Percentiles rank a stretch among this genome's conserved stretches.
phyloP scores from a whole-genome alignment of 2,329 filamentous ascomycete species.

The Aspergillus pseudoterreus region DNA sequence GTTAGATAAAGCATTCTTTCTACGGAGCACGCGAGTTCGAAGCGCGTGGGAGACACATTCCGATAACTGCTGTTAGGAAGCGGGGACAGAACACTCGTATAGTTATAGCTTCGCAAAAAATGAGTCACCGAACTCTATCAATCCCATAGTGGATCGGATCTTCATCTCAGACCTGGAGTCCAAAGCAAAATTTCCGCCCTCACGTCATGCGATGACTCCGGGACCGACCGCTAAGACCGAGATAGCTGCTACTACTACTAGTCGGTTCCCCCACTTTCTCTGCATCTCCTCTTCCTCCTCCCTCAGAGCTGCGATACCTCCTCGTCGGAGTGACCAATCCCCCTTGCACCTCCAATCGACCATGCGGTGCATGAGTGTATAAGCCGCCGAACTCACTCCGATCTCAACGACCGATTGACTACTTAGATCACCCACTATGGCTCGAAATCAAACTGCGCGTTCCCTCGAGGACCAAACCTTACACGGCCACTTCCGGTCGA shows the following conservation, averaged over 20 bases:
- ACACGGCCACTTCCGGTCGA: conserved; percentile 50
- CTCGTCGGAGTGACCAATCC: background rate
- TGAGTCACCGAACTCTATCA: too few relatives aligned
- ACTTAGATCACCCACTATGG: conserved; percentile 13
- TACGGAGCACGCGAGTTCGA: background rate
- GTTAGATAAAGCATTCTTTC: background rate
- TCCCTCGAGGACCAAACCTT: conserved; percentile 27
- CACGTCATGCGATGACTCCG: too few relatives aligned
- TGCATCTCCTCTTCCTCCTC: background rate
- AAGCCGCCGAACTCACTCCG: background rate
- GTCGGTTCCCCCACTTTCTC: background rate
- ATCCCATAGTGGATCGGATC: too few relatives aligned
- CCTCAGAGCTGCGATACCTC: background rate
- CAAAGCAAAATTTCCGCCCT: too few relatives aligned
- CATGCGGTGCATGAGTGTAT: background rate
- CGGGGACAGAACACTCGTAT: too few relatives aligned
- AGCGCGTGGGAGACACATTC: too few relatives aligned
- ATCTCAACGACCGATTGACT: background rate
- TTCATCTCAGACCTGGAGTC: too few relatives aligned
- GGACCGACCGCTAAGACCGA: too few relatives aligned
- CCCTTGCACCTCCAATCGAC: background rate
- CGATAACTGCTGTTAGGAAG: too few relatives aligned
- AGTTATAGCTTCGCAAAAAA: too few relatives aligned
- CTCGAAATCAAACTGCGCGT: conserved; percentile 25
- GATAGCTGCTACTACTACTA: too few relatives aligned